Evolutionary conservation across 768 basidiomycete genomes (phyloP), one percentile per base, ranked within the genome.

Genomic region (Sistotremastrum suecicum): DNA sequence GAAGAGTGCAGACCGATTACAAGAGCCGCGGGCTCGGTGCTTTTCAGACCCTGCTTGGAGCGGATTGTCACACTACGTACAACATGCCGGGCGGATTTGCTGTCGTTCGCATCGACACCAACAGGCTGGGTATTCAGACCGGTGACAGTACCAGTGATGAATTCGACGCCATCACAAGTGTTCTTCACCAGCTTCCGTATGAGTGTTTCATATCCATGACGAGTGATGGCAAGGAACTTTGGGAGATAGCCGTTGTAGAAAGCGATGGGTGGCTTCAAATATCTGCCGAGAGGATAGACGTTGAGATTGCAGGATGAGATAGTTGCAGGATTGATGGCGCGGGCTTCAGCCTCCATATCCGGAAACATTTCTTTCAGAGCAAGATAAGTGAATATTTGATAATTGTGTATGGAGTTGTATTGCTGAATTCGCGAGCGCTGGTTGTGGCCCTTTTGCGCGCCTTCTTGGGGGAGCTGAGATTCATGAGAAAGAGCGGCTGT

Each of bases 191-290:
- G 53, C 8, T 61, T 56, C 12, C 59, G 53, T 9, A 64, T 41
- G 3, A 63, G 50, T 3, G 60, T 63, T 48, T 64, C 63, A 32
- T 58, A 51, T 29, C 51, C 52, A 10, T 54, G 51, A 8, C 62
- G 54, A 30, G 51, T 55, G 9, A 51, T 39, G 43, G 45, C 52
- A 35, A 58, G 41, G 3, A 50, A 56, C 28, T 55, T 48, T 10
- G 55, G 54, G 12, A 55, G 46, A 2, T 38, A 31, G 37, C 47
- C 48, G n/a, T 46, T 48, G 39, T 46, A 50, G 12, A 20, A 20
- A 20, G 20, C 20, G 2, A 20, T 20, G 20, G 20, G 20, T 1
- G 20, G 20, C 20, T 2, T 20, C 20, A 20, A 2, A 20, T 20
- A 20, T 20, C 20, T 20, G 20, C 20, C 20, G 1, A 20, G 20